These are phyloP conservation scores for Tetrapyrgos nigripes DNA, from an alignment of 1,284 basidiomycete species.

Conservation along the genomic window DNA sequence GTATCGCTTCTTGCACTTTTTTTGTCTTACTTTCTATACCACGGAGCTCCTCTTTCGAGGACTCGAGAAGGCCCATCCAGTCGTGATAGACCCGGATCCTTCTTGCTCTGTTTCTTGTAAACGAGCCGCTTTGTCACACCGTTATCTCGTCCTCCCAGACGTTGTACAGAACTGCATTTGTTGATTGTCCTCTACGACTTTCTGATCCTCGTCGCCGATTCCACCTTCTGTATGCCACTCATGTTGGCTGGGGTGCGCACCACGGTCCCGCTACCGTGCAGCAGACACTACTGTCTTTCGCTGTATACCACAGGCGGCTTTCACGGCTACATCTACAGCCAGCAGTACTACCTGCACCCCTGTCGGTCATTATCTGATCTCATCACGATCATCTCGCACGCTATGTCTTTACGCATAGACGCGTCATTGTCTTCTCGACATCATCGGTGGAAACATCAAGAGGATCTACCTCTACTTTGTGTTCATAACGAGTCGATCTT, in stretches of 20 bases:
- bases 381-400: too few species aligned
- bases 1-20: slow-evolving; percentile 17
- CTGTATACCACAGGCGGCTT: neutral
- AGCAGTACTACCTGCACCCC: neutral
- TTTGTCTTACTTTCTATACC: slow-evolving; percentile 20
- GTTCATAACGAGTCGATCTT: too few species aligned
- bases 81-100: neutral
- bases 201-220: too few species aligned
- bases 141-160: too few species aligned
- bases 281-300: neutral
- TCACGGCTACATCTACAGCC: neutral
- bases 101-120: too few species aligned
- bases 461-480: too few species aligned
- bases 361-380: too few species aligned
- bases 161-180: neutral
- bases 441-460: too few species aligned
- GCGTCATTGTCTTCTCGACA: too few species aligned
- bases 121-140: neutral
- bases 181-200: neutral
- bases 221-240: too few species aligned
- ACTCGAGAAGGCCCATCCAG: neutral
- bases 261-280: neutral
- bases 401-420: too few species aligned
- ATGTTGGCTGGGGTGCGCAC: neutral
- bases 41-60: slow-evolving; percentile 9